Base-by-base conservation (phyloP, 352 stramenopile genomes). In the Phytopythium kandeliae region DNA sequence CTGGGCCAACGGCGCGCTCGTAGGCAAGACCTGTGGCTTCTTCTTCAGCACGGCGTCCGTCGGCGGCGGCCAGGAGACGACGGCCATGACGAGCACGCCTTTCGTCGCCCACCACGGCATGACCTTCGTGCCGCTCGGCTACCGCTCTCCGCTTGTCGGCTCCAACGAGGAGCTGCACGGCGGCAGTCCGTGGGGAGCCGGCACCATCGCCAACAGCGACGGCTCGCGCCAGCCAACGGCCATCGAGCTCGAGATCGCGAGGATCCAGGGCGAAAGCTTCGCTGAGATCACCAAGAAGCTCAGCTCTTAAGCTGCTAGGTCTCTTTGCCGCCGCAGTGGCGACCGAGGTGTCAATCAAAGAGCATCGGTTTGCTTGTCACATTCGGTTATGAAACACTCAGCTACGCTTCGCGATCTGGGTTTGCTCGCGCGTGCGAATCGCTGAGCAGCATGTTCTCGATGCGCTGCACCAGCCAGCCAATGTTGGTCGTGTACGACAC, bases 81-180 rank as follows among this genome's bases (percentile, higher is more conserved):
- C 80, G 2, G 74, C 71, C 9, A 69, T 96, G 50, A 86, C 75
- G 17, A 83, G 62, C 26, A 65, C 92, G 26, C 80, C 83, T 24
- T 91, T 92, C 63, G 69, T 95, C 34, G 61, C 71, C 16, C 84
- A 96, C 67, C 80, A 95, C 24, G 87, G 87, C 36, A 93, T 96
- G 78, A 74, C 80, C 28, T 96, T 94, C 57, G 78, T 96, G 33
- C 85, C 86, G 31, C 48, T 91, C 16, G 86, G 84, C 31, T 81
- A 78, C 54, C 68, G 69, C 33, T 60, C 60, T 3, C 71, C 62
- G 0, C 50, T 77, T 22, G 50, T 81, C 24, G 69, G 63, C 9
- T 71, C 70, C 53, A 69, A 80, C 33, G 62, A 85, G n/a, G 76
- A 84, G 45, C 55, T 85, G 16, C 80, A 89, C 43, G 80, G 78